Evolutionary conservation across 2,329 filamentous ascomycete genomes (phyloP).

Genomic region (Hypocrella siamensis): DNA sequence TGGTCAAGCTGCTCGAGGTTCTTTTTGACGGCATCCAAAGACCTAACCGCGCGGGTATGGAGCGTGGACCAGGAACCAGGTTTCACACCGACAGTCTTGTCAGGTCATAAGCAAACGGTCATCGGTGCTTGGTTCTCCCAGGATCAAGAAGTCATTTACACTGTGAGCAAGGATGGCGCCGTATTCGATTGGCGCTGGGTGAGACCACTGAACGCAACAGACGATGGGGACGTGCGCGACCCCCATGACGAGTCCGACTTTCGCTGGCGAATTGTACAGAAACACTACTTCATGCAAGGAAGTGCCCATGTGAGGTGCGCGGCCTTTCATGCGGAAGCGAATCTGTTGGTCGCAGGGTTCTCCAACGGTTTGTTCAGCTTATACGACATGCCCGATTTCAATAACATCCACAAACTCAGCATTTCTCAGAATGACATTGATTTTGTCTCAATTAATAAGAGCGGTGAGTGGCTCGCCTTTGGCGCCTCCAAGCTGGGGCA

Average conservation of each 20-base stretch:
- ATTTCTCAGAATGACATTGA: constrained; percentile 97
- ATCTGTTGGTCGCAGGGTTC: constrained; percentile 91
- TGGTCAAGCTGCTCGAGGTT: constrained; percentile 97
- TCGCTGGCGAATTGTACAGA: constrained; percentile 81
- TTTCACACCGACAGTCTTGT: constrained; percentile 77
- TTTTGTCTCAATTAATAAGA: constrained; percentile 83
- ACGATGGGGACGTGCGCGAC: constrained; percentile 43
- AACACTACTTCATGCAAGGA: constrained; percentile 88
- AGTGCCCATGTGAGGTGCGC: constrained; percentile 77
- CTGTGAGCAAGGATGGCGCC: constrained; percentile 92
- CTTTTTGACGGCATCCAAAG: constrained; percentile 82
- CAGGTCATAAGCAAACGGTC: constrained; percentile 80
- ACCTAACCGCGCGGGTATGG: constrained; percentile 89
- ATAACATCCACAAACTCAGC: constrained; percentile 79
- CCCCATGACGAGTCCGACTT: constrained; percentile 48
- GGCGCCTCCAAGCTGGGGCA: constrained; percentile 91
- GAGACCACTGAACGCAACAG: constrained; percentile 38
- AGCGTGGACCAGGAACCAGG: constrained; percentile 75
- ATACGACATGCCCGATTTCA: constrained; percentile 93
- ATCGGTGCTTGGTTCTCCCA: constrained; percentile 94
- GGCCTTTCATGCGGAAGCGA: constrained; percentile 73
- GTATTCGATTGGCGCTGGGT: constrained; percentile 87
- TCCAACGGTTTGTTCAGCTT: constrained; percentile 87
- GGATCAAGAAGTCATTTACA: constrained; percentile 91
- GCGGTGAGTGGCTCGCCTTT: constrained; percentile 93